These are phyloP conservation scores for Metschnikowia gelsemii DNA, from an alignment of 805 yeast genomes.

Conservation along the genomic window DNA sequence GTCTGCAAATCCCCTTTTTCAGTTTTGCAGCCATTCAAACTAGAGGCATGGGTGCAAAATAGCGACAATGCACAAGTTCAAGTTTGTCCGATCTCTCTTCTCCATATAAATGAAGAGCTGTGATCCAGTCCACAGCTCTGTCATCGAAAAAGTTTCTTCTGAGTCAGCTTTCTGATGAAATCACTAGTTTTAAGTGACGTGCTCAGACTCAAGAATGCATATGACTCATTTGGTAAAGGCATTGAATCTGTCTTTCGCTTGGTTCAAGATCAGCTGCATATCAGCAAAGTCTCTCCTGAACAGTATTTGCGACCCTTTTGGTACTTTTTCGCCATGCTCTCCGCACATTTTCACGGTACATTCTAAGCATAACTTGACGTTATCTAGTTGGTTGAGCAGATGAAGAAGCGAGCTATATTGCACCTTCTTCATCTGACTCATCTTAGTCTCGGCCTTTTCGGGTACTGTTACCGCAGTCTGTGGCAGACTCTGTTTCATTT, in stretches of 20 bases:
- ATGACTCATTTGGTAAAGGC: not conserved
- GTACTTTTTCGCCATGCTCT: slow-evolving; percentile 20
- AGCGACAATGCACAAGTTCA: too few species aligned
- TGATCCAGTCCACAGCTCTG: too few species aligned
- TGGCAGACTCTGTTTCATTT: slow-evolving; percentile 7
- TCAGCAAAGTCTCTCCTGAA: slow-evolving; percentile 24
- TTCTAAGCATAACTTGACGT: slow-evolving; percentile 31
- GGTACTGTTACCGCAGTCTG: not conserved
- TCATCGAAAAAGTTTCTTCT: too few species aligned
- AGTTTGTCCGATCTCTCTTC: too few species aligned
- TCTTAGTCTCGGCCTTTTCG: slow-evolving; percentile 3
- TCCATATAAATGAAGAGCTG: too few species aligned
- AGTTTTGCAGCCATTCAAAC: too few species aligned
- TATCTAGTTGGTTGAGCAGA: slow-evolving; percentile 27
- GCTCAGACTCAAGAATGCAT: too few species aligned
- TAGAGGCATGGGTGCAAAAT: too few species aligned
- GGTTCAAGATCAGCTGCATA: slow-evolving; percentile 23
- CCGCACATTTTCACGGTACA: slow-evolving; percentile 28
- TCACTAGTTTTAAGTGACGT: too few species aligned
- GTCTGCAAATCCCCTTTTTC: too few species aligned
- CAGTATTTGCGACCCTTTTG: slow-evolving; percentile 25
- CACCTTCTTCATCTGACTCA: slow-evolving; percentile 25
- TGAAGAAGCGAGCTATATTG: slow-evolving; percentile 23
- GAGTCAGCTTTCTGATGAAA: too few species aligned
- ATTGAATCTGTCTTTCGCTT: slow-evolving; percentile 20